A percentile compares a stretch with the other conserved stretches of the same genome.
These are phyloP conservation scores for Lentithecium fluviatile DNA, from an alignment of 495 filamentous ascomycete species.

Conservation along the genomic window DNA sequence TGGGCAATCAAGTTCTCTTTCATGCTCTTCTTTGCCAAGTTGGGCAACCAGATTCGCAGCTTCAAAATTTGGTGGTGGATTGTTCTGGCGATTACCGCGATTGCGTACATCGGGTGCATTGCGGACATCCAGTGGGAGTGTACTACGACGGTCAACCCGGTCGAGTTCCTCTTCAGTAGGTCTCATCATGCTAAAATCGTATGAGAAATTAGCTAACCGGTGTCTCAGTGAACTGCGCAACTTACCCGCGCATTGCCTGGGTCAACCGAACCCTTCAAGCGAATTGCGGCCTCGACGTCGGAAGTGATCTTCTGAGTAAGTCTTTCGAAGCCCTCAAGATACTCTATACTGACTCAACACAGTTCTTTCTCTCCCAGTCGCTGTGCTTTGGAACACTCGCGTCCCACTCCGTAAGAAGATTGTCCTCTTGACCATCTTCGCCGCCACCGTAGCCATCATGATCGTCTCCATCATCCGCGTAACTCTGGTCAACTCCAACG, in stretches of 20 bases:
- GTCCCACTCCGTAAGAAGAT: not conserved
- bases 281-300: not conserved
- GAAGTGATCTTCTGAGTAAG: not conserved
- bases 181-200: not conserved
- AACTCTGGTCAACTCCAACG: not conserved
- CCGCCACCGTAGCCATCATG: not conserved
- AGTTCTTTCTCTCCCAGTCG: not conserved
- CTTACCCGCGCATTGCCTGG: not conserved
- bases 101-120: not conserved
- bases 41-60: not conserved
- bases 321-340: not conserved
- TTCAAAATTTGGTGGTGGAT: not conserved
- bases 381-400: not conserved
- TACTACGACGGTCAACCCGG: not conserved
- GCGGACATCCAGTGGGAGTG: not conserved
- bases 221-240: not conserved
- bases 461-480: not conserved
- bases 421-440: not conserved
- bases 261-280: not conserved
- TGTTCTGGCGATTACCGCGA: not conserved
- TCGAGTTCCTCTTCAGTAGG: not conserved
- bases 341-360: not conserved
- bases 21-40: slow-evolving; percentile 2
- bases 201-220: not conserved
- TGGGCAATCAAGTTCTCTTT: slow-evolving; percentile 14